Evolutionary conservation across 768 basidiomycete genomes (phyloP).

Genomic region (Mycena belliarum): DNA sequence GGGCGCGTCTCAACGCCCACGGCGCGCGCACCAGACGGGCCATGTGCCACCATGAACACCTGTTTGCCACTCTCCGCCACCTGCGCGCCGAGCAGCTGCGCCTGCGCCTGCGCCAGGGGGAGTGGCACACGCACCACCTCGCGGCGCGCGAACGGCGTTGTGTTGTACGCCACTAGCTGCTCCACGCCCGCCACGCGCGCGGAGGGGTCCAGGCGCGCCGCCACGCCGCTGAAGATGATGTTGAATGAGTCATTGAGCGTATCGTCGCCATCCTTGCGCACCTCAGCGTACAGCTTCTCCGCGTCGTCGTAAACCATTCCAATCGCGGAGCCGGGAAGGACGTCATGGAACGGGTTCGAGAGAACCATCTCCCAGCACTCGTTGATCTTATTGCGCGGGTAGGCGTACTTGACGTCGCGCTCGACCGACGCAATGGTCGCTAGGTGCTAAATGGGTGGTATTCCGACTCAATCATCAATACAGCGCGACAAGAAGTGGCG

Average conservation of each 20-base stretch:
- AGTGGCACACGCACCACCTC: slow-evolving; percentile 73
- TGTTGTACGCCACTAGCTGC: slow-evolving; percentile 76
- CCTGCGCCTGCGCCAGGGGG: slow-evolving; percentile 64
- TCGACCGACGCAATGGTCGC: slow-evolving; percentile 81
- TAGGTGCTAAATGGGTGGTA: slow-evolving; percentile 59
- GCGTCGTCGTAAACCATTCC: slow-evolving; percentile 98
- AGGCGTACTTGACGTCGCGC: slow-evolving; percentile 58
- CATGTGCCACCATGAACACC: slow-evolving; percentile 74
- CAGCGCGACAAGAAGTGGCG: background rate
- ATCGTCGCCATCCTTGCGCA: slow-evolving; percentile 61
- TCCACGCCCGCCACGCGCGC: background rate
- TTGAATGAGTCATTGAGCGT: slow-evolving; percentile 78
- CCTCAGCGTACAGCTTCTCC: slow-evolving; percentile 80
- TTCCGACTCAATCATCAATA: background rate
- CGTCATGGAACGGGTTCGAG: slow-evolving; percentile 70
- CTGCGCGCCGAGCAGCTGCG: slow-evolving; percentile 67
- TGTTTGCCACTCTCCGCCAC: slow-evolving; percentile 58
- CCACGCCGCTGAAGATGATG: slow-evolving; percentile 63
- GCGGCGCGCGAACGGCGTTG: slow-evolving; percentile 74
- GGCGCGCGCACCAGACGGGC: slow-evolving; percentile 37
- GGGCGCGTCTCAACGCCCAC: slow-evolving; percentile 38
- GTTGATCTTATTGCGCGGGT: slow-evolving; percentile 82
- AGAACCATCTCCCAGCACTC: slow-evolving; percentile 92
- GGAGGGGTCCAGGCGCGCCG: slow-evolving; percentile 29
- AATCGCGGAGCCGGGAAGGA: slow-evolving; percentile 91